Base-by-base conservation (phyloP, 345 rosid genomes). In the Syzygium aromaticum region DNA sequence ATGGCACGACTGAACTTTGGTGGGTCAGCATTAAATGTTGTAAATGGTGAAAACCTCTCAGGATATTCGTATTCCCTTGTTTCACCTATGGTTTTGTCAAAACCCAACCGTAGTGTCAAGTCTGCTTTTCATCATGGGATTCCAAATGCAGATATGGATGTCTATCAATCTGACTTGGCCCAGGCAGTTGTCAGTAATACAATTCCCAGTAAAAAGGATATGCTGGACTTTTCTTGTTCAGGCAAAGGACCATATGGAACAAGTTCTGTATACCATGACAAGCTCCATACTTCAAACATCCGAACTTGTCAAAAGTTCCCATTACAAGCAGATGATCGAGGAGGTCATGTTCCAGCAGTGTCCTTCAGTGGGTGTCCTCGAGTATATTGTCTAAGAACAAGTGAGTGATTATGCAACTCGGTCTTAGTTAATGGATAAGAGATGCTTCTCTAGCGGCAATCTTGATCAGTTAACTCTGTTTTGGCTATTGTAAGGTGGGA, bases 371-470 rank as follows among this genome's bases (percentile, higher is more conserved):
- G 83, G 61, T 88, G 90, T 86, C 94, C 92, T 49, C 92, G 89
- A 28, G 90, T 93, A 21, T 90, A 87, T 84, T 93, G 94, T 87
- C 80, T 88, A 87, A 90, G 89, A 86, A 88, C 86, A 88, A 90
- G 95, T 93, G 85, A 92, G 94, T 89, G 40, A 63, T 63, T 63
- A 63, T 7, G 40, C 0, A 28, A 63, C 21, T 63, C 0, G 8
- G 77, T 30, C 77, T 28, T 63, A 28, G 77, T 28, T 0, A 63
- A 28, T 6, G 38, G 4, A 63, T 63, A 63, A n/a, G 38, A 63
- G 73, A 63, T 63, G 73, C 73, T 0, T 63, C 77, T 28, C 1
- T 28, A 63, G 77, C 77, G 0, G 38, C 28, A 63, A 28, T n/a
- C 15, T 30, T 28, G 77, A 63, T 54, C 77, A 63, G 11, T 63